A percentile compares a stretch with the other conserved stretches of the same genome.
phyloP scores from a whole-genome alignment of 148 eudicot genomes.

The Talinum fruticosum region DNA sequence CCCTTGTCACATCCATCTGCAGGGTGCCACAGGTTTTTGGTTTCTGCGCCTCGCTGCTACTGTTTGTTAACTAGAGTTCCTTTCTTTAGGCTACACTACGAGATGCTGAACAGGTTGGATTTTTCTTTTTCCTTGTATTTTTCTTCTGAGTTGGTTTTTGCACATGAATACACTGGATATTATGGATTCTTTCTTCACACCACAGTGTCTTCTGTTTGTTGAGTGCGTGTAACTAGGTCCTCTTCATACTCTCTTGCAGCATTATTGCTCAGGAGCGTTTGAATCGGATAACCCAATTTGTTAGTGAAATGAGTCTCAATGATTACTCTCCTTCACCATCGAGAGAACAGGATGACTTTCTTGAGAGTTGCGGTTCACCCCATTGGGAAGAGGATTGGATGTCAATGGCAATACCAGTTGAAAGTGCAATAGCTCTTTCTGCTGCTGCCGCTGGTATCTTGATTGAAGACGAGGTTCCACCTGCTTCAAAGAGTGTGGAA shows the following conservation, averaged over 20 bases:
- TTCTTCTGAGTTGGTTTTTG: background rate
- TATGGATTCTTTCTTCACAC: background rate
- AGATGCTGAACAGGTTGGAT: slow-evolving; percentile 85
- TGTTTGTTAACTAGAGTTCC: slow-evolving; percentile 92
- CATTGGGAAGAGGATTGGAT: slow-evolving; percentile 53
- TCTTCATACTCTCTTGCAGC: slow-evolving; percentile 48
- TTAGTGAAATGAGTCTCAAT: slow-evolving; percentile 58
- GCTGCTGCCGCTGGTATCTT: slow-evolving; percentile 82
- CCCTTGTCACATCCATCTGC: slow-evolving; percentile 48
- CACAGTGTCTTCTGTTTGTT: background rate
- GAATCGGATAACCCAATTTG: slow-evolving; percentile 78
- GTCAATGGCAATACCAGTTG: slow-evolving; percentile 79
- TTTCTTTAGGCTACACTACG: slow-evolving; percentile 86
- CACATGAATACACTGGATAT: background rate
- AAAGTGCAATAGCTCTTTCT: slow-evolving; percentile 60
- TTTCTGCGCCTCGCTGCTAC: slow-evolving; percentile 96
- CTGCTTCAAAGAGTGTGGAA: slow-evolving; percentile 52
- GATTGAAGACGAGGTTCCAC: slow-evolving; percentile 48
- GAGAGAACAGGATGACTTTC: slow-evolving; percentile 35
- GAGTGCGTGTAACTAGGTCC: slow-evolving; percentile 11
- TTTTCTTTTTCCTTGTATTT: background rate
- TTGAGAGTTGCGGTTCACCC: slow-evolving; percentile 41
- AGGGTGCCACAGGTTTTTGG: slow-evolving; percentile 62
- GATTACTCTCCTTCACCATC: slow-evolving; percentile 40
- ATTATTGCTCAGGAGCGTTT: slow-evolving; percentile 91